Percentiles rank a stretch among this genome's conserved stretches.
Evolutionary conservation across 78 protist species (phyloP).

Genomic region (Dictyostelium capitatum): DNA sequence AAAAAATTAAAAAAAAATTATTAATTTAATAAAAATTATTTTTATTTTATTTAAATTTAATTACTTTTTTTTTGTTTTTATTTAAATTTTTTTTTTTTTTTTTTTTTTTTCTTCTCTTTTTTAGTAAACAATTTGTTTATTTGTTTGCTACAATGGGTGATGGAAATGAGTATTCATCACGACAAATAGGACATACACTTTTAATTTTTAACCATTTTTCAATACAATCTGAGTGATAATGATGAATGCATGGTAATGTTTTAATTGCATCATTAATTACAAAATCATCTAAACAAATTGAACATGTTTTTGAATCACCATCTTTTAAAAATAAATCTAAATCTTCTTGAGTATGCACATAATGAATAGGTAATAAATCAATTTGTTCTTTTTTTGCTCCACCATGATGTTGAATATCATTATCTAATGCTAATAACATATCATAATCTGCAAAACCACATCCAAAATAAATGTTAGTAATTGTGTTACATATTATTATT

Average conservation of each 20-base stretch:
- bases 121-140: neutral
- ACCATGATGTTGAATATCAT: constrained; percentile 34
- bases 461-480: too few relatives aligned
- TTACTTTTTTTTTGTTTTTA: neutral
- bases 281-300: constrained; percentile 70
- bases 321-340: constrained; percentile 23
- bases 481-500: neutral
- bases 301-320: constrained; percentile 31
- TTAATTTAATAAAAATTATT: neutral
- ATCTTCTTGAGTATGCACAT: constrained; percentile 28
- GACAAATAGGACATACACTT: constrained; percentile 78
- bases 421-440: constrained; percentile 60
- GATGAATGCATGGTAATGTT: constrained; percentile 82
- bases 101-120: neutral
- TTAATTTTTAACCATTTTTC: constrained; percentile 80
- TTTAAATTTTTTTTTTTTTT: neutral
- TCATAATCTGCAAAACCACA: too few relatives aligned
- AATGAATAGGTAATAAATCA: constrained; percentile 54
- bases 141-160: neutral
- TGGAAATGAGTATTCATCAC: too few relatives aligned
- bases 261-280: constrained; percentile 29
- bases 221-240: constrained; percentile 70
- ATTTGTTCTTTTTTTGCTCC: constrained; percentile 73
- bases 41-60: neutral
- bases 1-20: neutral